Base-by-base conservation (phyloP, 306 rosid genomes). In the Hippophae gyantsensis region DNA sequence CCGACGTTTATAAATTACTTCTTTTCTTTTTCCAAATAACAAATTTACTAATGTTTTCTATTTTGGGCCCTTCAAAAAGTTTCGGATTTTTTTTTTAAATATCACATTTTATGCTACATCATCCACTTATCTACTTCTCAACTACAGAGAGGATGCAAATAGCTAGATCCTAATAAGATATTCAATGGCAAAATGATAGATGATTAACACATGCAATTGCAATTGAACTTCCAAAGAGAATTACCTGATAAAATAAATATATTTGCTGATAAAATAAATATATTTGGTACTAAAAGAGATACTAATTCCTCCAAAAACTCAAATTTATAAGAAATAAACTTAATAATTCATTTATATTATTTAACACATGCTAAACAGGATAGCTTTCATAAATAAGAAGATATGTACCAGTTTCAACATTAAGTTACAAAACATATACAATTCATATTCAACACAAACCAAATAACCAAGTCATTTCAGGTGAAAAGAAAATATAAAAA, bases 361-460 rank as follows among this genome's bases (percentile, higher is more conserved):
- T 18, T 18, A 0, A 18, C 23, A 63, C 75, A 66, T 62, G 63
- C 75, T 71, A 72, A 66, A 58, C 54, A 66, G 72, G 81, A 71
- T 45, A 75, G 72, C 75, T 75, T 73, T 64, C 63, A 76, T 70
- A 80, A 62, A 78, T 78, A 61, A 76, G 72, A 77, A 23, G 61
- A 71, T 76, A 69, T 65, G 81, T 72, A 74, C 81, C 61, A 64
- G 74, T 70, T 62, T 79, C 63, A 60, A 72, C 70, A 69, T 32
- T 72, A 80, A 69, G 82, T 84, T 84, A 79, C 85, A 84, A 74
- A 79, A 79, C 85, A 90, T 87, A 82, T 90, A 87, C 95, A 90
- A 68, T 82, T 86, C 77, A 74, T 73, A 78, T 32, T 77, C 56
- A 72, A 73, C 72, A 69, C 81, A 80, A 80, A 60, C 72, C 72